Percentiles rank a stretch among this genome's conserved stretches.
These are phyloP conservation scores for Debaryomyces tyrocola DNA, from an alignment of 805 yeast species.

Conservation along the genomic window DNA sequence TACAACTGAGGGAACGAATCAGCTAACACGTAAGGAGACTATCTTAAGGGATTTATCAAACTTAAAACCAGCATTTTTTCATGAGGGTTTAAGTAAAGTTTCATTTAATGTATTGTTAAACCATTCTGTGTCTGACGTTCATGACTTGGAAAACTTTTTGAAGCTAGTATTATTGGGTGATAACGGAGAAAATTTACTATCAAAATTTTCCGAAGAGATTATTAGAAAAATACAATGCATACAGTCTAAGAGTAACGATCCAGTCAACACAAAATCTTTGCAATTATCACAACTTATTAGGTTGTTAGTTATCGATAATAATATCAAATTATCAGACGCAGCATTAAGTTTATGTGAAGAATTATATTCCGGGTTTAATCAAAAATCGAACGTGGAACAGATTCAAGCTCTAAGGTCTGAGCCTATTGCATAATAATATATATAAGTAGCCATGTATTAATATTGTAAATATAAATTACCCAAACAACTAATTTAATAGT, in stretches of 20 bases:
- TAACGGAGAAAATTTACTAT: conserved; percentile 9
- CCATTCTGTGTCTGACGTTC: conserved; percentile 17
- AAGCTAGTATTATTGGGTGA: conserved; percentile 14
- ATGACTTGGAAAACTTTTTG: conserved; percentile 30
- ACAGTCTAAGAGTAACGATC: conserved; percentile 6
- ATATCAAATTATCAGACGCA: conserved; percentile 4
- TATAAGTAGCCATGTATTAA: no score
- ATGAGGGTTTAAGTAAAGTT: conserved; percentile 15
- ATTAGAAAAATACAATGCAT: conserved; percentile 17
- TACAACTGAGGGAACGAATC: conserved; percentile 5
- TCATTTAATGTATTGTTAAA: conserved; percentile 21
- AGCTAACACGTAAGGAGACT: conserved; percentile 5
- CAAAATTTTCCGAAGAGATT: conserved; percentile 16
- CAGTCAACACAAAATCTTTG: conserved; percentile 13
- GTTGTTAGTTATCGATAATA: conserved; percentile 9
- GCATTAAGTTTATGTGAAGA: conserved; percentile 3
- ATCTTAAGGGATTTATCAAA: conserved; percentile 20
- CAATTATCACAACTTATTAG: conserved; percentile 22
- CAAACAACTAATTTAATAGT: background rate
- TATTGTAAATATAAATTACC: background rate
- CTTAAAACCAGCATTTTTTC: conserved; percentile 30
- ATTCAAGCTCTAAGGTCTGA: background rate
- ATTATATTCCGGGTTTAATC: background rate
- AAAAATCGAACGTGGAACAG: background rate
- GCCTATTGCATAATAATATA: background rate